Conservation (phyloP, 2,329 filamentous ascomycete genomes). For the Dryadomyces quercivorus region DNA sequence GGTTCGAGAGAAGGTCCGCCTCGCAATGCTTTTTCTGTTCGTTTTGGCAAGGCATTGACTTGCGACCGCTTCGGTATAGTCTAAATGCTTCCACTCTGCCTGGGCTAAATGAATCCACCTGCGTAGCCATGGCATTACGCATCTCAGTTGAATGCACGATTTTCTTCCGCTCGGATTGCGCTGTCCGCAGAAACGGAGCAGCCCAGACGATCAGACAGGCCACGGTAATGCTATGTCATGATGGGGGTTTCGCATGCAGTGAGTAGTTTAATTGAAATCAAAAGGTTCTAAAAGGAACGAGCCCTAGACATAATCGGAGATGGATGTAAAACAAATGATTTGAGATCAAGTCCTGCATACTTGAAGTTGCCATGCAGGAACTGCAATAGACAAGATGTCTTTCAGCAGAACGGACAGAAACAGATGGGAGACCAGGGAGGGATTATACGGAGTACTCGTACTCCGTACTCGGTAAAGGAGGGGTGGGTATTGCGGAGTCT, state of each 20-base stretch:
- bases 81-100: conserved; percentile 14
- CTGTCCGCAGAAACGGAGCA: not conserved
- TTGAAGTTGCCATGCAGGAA: not conserved
- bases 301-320: not conserved
- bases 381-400: not conserved
- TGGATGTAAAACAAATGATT: not conserved
- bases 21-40: not conserved
- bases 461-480: conserved; percentile 1
- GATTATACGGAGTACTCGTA: not conserved
- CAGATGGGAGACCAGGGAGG: not conserved
- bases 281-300: not conserved
- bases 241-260: not conserved
- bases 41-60: not conserved
- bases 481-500: not conserved
- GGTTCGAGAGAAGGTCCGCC: not conserved
- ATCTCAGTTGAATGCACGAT: not conserved
- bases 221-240: not conserved
- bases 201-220: not conserved
- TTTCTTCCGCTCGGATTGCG: not conserved
- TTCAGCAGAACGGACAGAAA: not conserved
- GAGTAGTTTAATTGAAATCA: not conserved
- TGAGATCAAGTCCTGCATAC: not conserved
- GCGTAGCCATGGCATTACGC: conserved; percentile 16
- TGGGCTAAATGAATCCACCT: conserved; percentile 14
- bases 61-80: conserved; percentile 13